phyloP scores from a whole-genome alignment of 345 rosid genomes.

The Eucalyptus erythrocorys region DNA sequence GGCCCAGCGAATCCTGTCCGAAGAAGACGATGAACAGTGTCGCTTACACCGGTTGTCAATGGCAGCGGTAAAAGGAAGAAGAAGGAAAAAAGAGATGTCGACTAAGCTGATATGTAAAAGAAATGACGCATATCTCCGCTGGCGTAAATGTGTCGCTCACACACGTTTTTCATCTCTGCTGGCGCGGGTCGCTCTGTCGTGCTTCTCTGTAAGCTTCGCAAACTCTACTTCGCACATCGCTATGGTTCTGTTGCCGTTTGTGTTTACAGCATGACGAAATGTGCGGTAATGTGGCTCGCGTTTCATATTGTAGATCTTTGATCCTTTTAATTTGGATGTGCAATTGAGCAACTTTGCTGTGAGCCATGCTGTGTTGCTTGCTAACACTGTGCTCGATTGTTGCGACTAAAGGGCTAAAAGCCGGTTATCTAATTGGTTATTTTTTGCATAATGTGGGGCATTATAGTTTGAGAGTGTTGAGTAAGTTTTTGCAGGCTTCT shows the following conservation, averaged over 20 bases:
- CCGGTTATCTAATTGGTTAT: no score
- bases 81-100: not conserved
- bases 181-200: constrained; percentile 96
- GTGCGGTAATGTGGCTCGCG: not conserved
- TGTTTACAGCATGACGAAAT: not conserved
- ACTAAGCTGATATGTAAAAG: not conserved
- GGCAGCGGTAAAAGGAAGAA: not conserved
- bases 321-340: not conserved
- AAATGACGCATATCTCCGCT: not conserved
- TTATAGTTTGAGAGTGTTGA: not conserved
- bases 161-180: constrained; percentile 67
- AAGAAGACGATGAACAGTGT: not conserved
- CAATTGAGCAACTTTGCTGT: not conserved
- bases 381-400: no score
- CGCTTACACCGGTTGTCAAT: not conserved
- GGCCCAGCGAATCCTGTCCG: not conserved
- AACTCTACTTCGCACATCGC: not conserved
- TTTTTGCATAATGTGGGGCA: not conserved
- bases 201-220: constrained; percentile 48
- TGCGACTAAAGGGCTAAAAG: no score
- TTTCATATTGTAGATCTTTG: not conserved
- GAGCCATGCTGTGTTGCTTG: not conserved
- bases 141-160: not conserved
- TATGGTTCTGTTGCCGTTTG: not conserved
- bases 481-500: not conserved